Evolutionary conservation across 2,329 filamentous ascomycete species (phyloP), one percentile per base, ranked within the genome.

Genomic region (Aspergillus clavatus): DNA sequence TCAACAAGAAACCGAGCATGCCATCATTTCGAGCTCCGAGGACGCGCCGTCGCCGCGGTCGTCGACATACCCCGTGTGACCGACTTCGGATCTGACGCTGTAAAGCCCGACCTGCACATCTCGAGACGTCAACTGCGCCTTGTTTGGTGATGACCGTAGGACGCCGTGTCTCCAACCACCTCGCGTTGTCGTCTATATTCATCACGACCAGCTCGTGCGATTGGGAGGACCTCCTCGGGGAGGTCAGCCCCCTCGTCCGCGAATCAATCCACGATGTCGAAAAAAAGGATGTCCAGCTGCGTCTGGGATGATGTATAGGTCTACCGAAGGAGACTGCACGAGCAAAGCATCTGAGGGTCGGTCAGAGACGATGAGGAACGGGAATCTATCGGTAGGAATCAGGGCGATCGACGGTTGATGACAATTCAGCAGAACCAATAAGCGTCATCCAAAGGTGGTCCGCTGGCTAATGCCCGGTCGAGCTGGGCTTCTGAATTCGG

Each of bases 141-240:
- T 36, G 51, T 39, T 39, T 40, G 38, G 45, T 42, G 33, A 39
- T 11, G 26, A 37, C 27, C 42, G 50, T 42, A 33, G 47, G 24
- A 27, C 29, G 35, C 42, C 44, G 37, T 41, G 22, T 43, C 45
- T 54, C 46, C 40, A 50, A 41, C 44, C 55, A 50, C 50, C 45
- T 48, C 55, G 55, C 50, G 45, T 57, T 55, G 52, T 50, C 46
- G 45, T 57, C 51, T 44, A 55, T 50, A 55, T 50, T 56, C 66
- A 68, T 69, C 47, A 50, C 58, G 56, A 56, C 53, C 52, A 48
- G 54, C 46, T 49, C 45, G 50, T 56, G 51, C 56, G 52, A 56
- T 48, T 53, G 59, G 60, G 64, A 66, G 61, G 63, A 68, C 66
- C 65, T 65, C 65, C 63, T 60, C 41, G 60, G 60, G 62, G 65